A percentile compares a stretch with the other conserved stretches of the same genome.
phyloP scores from a whole-genome alignment of 2,329 filamentous ascomycete species.

The Myotisia sp. region DNA sequence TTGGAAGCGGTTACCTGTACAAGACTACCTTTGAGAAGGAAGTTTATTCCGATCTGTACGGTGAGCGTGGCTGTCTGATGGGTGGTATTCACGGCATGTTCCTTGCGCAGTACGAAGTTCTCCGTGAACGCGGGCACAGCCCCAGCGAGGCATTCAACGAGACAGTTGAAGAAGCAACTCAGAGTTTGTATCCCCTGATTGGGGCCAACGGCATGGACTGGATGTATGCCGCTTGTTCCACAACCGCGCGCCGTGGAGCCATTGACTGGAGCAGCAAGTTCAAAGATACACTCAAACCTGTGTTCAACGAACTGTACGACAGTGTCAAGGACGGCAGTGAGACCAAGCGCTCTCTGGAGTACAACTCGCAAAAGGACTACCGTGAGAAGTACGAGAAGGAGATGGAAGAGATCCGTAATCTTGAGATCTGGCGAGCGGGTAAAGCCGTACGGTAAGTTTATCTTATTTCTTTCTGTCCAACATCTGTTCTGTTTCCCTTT shows the following conservation, averaged over 20 bases:
- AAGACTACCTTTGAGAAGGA: conserved; percentile 99
- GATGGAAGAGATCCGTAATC: conserved; percentile 93
- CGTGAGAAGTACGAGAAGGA: conserved; percentile 93
- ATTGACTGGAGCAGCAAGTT: conserved; percentile 97
- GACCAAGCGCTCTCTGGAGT: conserved; percentile 92
- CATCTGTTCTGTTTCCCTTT: neutral
- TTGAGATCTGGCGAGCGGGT: conserved; percentile 98
- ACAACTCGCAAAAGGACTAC: conserved; percentile 93
- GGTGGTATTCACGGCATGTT: conserved; percentile 99
- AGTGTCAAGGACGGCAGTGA: conserved; percentile 80
- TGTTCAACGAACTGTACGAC: conserved; percentile 96
- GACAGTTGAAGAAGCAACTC: conserved; percentile 98
- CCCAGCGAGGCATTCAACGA: conserved; percentile 99
- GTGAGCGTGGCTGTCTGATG: conserved; percentile 99
- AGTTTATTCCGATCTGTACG: conserved; percentile 98
- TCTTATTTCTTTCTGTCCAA: neutral
- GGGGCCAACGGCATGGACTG: conserved; percentile 98
- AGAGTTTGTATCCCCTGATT: conserved; percentile 94
- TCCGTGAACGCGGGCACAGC: conserved; percentile 94
- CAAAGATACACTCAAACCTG: conserved; percentile 96
- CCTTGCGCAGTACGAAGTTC: conserved; percentile 99
- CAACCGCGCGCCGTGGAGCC: conserved; percentile 91
- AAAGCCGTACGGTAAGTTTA: conserved; percentile 73
- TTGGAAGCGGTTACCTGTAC: conserved; percentile 97
- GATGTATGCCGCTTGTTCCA: conserved; percentile 99